Conservation (phyloP, 768 basidiomycete genomes). For the Clitopilus passeckerianus region DNA sequence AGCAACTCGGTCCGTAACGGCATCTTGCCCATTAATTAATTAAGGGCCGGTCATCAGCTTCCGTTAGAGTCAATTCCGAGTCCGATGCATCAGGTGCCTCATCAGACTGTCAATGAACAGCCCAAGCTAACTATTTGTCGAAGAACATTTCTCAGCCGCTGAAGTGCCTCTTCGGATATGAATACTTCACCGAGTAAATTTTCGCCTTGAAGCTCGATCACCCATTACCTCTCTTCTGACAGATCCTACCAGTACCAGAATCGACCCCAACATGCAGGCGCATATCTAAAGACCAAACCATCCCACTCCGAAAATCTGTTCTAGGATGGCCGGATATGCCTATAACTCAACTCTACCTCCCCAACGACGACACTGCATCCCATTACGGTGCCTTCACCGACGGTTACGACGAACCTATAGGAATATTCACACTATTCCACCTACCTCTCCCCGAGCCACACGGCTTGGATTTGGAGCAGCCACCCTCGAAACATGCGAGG, state of each 20-base stretch:
- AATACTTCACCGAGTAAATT: no score
- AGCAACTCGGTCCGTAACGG: no score
- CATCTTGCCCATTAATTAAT: no score
- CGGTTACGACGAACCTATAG: conserved; percentile 27
- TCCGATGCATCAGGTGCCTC: no score
- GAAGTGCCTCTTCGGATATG: no score
- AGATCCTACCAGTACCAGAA: background rate
- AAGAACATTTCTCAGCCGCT: no score
- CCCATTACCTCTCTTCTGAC: no score
- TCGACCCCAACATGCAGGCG: background rate
- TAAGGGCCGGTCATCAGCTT: no score
- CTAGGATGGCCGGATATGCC: conserved; percentile 48
- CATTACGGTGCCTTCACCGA: conserved; percentile 53
- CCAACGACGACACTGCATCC: conserved; percentile 44
- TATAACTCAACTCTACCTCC: conserved; percentile 39
- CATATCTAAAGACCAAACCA: conserved; percentile 36
- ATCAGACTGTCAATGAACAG: no score
- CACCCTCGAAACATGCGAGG: conserved; percentile 23
- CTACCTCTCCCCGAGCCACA: conserved; percentile 28
- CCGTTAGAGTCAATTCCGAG: no score
- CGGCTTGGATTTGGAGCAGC: background rate
- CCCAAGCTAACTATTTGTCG: no score
- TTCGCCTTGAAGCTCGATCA: no score
- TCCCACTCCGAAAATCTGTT: conserved; percentile 47
- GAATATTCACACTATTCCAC: conserved; percentile 53